phyloP scores from a whole-genome alignment of 2,329 filamentous ascomycete genomes.

The Tolypocladium tropicale region DNA sequence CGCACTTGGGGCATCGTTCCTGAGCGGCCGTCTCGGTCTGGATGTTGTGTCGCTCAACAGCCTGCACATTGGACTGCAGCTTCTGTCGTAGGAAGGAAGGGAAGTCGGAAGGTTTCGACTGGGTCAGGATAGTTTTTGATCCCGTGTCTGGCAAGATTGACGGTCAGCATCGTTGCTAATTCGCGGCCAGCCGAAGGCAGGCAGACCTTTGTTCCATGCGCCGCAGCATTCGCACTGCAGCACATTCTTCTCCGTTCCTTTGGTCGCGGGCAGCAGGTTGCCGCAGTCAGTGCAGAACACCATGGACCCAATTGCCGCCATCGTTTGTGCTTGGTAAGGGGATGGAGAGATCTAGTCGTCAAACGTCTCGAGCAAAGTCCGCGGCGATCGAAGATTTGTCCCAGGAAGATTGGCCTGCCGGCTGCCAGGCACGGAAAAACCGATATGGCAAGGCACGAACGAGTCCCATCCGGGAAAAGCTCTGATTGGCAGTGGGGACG shows the following conservation, averaged over 20 bases:
- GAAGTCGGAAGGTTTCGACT: slow-evolving; percentile 83
- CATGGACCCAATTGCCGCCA: slow-evolving; percentile 84
- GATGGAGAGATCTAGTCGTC: background rate
- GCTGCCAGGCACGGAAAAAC: slow-evolving; percentile 18
- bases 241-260: slow-evolving; percentile 63
- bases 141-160: slow-evolving; percentile 48
- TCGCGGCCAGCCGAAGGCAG: slow-evolving; percentile 7
- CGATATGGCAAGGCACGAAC: slow-evolving; percentile 11
- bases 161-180: slow-evolving; percentile 5
- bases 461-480: slow-evolving; percentile 12
- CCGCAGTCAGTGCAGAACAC: slow-evolving; percentile 92
- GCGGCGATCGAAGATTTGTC: background rate
- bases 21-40: slow-evolving; percentile 59
- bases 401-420: background rate
- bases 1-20: slow-evolving; percentile 71
- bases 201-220: slow-evolving; percentile 67
- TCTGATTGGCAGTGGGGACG: slow-evolving; percentile 1
- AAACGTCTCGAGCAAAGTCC: background rate
- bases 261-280: slow-evolving; percentile 74
- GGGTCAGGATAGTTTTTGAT: slow-evolving; percentile 66
- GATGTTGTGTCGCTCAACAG: slow-evolving; percentile 66
- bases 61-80: slow-evolving; percentile 71
- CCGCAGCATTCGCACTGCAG: slow-evolving; percentile 81
- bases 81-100: slow-evolving; percentile 84
- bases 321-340: slow-evolving; percentile 24